Conservation (phyloP, 257 asterid species). For the Haberlea rhodopensis region DNA sequence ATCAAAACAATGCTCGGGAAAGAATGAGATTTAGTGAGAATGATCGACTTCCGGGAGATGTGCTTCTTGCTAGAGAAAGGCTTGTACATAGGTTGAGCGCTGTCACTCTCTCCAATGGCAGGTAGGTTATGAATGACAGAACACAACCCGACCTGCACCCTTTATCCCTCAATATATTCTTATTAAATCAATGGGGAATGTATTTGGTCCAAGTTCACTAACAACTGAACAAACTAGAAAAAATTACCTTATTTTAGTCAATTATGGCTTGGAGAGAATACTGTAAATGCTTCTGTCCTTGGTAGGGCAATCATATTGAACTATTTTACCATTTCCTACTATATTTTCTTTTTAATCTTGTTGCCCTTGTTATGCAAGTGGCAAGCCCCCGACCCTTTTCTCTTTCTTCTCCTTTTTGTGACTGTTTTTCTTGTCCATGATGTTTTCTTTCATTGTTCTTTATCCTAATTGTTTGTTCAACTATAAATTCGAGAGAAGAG, state of each 20-base stretch:
- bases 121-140: conserved; percentile 50
- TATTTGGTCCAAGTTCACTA: no score
- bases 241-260: neutral
- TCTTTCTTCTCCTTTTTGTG: no score
- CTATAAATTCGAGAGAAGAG: no score
- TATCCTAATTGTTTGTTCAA: no score
- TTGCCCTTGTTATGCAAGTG: no score
- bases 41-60: conserved; percentile 85
- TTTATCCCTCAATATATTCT: no score
- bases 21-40: conserved; percentile 43
- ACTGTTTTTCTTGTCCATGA: no score
- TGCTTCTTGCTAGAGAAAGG: conserved; percentile 88
- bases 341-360: neutral
- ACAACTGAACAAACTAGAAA: neutral
- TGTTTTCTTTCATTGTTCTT: no score
- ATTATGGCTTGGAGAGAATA: conserved; percentile 6
- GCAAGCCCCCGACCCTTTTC: no score
- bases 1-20: conserved; percentile 32
- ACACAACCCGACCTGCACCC: no score
- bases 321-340: conserved; percentile 1
- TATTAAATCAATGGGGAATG: no score
- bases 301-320: no score
- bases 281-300: neutral
- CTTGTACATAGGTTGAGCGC: conserved; percentile 84
- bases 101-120: conserved; percentile 55